A percentile compares a stretch with the other conserved stretches of the same genome.
Conservation (phyloP, 1,284 basidiomycete genomes). For the Ceratorhiza oryzae-sativae region DNA sequence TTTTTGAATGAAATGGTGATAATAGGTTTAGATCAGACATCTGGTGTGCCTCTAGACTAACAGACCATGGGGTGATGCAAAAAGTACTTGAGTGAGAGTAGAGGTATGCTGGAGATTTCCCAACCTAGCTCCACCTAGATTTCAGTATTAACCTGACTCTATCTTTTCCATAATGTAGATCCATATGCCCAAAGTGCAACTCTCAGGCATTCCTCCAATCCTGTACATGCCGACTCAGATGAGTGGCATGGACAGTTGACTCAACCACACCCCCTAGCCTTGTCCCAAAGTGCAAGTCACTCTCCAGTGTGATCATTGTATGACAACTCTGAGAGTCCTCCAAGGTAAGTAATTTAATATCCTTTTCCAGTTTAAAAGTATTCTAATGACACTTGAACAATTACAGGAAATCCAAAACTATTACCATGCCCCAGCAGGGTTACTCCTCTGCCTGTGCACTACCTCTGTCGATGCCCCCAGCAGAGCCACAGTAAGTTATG, state of each 20-base stretch:
- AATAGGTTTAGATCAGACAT: too few species aligned
- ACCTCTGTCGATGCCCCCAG: not conserved
- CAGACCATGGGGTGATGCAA: too few species aligned
- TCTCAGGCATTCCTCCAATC: slow-evolving; percentile 6
- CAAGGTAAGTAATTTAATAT: not conserved
- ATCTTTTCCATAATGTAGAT: too few species aligned
- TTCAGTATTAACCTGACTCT: too few species aligned
- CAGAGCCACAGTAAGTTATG: not conserved
- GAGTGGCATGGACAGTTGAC: not conserved
- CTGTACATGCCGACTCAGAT: not conserved
- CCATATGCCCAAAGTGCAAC: slow-evolving; percentile 7
- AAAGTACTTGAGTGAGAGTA: too few species aligned
- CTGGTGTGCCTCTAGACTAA: too few species aligned
- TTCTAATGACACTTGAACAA: not conserved
- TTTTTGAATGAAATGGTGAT: too few species aligned
- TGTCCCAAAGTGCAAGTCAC: not conserved
- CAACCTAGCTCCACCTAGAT: too few species aligned
- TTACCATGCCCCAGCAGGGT: not conserved
- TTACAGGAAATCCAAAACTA: not conserved
- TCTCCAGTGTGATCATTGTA: not conserved
- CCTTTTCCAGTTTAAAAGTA: not conserved
- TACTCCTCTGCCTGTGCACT: not conserved
- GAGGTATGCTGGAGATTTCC: too few species aligned
- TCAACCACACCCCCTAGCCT: not conserved
- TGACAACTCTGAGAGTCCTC: not conserved